phyloP scores from a whole-genome alignment of 2,329 filamentous ascomycete genomes.

The Microascus cirrosus region DNA sequence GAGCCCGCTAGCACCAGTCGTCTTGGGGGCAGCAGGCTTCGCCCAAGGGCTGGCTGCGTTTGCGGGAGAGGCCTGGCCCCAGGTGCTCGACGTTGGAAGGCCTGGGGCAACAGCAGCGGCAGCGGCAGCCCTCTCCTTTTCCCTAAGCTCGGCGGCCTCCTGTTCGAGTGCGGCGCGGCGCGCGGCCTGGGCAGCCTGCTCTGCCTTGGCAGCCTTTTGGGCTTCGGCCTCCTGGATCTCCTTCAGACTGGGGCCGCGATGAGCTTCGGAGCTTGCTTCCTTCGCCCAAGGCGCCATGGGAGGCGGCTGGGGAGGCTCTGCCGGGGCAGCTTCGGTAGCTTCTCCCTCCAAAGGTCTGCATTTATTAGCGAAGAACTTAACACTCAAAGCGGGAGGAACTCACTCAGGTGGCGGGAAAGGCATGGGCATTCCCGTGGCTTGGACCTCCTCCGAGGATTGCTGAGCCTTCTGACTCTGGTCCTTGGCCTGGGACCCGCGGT shows the following conservation, averaged over 20 bases:
- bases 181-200: conserved; percentile 67
- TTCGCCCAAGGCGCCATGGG: conserved; percentile 93
- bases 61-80: conserved; percentile 70
- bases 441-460: background rate
- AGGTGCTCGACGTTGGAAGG: conserved; percentile 78
- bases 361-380: background rate
- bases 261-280: conserved; percentile 52
- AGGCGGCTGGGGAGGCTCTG: conserved; percentile 36
- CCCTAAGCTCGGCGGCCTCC: conserved; percentile 51
- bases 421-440: conserved; percentile 56
- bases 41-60: conserved; percentile 56
- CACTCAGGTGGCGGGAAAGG: conserved; percentile 51
- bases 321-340: conserved; percentile 50
- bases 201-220: conserved; percentile 79
- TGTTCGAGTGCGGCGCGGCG: conserved; percentile 72
- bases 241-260: conserved; percentile 79
- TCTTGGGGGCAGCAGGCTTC: conserved; percentile 45
- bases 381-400: background rate
- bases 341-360: conserved; percentile 23
- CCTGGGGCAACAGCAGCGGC: conserved; percentile 54
- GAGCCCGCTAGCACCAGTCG: conserved; percentile 12
- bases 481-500: background rate
- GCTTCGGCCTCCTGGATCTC: conserved; percentile 96
- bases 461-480: background rate
- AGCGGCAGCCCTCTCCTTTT: conserved; percentile 44